Conservation (phyloP, 148 eudicot species). For the Beta vulgaris region DNA sequence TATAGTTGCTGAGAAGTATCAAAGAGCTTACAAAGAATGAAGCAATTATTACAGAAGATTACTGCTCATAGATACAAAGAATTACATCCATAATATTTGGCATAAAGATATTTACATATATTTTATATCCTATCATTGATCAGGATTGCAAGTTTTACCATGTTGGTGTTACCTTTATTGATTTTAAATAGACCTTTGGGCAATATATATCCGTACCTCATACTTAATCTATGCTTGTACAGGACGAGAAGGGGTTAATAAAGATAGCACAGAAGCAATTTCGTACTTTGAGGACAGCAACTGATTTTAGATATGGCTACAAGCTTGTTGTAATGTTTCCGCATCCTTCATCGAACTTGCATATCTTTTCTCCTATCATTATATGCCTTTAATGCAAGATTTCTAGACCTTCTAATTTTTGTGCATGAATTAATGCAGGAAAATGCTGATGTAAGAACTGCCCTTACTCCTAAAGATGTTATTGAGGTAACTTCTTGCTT, state of each 20-base stretch:
- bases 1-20: no score
- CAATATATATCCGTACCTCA: neutral
- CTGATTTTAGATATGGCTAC: conserved; percentile 91
- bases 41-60: no score
- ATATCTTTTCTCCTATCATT: neutral
- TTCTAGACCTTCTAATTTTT: neutral
- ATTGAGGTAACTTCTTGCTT: conserved; percentile 55
- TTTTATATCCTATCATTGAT: no score
- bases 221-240: conserved; percentile 26
- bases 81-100: no score
- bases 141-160: conserved; percentile 12
- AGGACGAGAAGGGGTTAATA: conserved; percentile 89
- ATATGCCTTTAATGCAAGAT: neutral
- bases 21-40: no score
- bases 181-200: neutral
- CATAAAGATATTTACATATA: no score
- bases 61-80: no score
- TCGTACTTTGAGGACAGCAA: conserved; percentile 61
- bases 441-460: conserved; percentile 59
- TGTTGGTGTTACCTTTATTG: neutral
- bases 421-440: conserved; percentile 51
- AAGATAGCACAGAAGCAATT: conserved; percentile 72
- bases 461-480: conserved; percentile 63
- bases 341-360: conserved; percentile 15
- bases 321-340: conserved; percentile 76